These are phyloP conservation scores for Xylaria sp. DNA, from an alignment of 2,329 filamentous ascomycete species.

Conservation along the genomic window DNA sequence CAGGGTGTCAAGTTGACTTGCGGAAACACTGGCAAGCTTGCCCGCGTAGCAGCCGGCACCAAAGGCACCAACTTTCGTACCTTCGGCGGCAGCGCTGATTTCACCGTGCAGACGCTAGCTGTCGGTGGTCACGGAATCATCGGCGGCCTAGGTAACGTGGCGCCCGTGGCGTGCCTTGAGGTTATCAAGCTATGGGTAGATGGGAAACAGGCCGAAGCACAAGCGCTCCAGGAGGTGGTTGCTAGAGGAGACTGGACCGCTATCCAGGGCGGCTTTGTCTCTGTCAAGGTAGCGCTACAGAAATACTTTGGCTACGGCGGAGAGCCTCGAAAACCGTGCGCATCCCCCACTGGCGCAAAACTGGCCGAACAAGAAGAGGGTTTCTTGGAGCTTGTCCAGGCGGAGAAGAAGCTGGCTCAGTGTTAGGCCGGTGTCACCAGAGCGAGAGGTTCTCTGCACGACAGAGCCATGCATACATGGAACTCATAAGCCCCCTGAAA, in stretches of 20 bases:
- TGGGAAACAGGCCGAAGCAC: constrained; percentile 55
- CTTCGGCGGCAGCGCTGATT: constrained; percentile 60
- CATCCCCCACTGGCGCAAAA: constrained; percentile 27
- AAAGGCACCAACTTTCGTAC: constrained; percentile 49
- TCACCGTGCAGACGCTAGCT: constrained; percentile 56
- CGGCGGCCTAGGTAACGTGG: constrained; percentile 64
- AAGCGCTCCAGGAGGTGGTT: constrained; percentile 57
- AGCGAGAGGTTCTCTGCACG: no score
- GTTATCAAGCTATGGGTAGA: constrained; percentile 54
- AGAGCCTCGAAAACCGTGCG: constrained; percentile 48
- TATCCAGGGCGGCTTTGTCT: constrained; percentile 63
- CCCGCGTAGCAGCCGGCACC: constrained; percentile 38
- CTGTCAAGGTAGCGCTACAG: constrained; percentile 61
- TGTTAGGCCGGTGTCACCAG: neutral
- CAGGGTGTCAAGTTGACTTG: constrained; percentile 50
- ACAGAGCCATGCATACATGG: neutral
- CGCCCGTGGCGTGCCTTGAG: constrained; percentile 59
- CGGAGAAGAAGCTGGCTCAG: constrained; percentile 20
- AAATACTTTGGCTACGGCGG: constrained; percentile 61
- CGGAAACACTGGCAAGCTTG: constrained; percentile 49
- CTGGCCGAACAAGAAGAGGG: constrained; percentile 26
- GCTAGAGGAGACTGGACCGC: constrained; percentile 64
- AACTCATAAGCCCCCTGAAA: no score
- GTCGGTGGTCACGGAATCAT: constrained; percentile 59
- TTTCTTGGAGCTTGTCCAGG: constrained; percentile 29